These are phyloP conservation scores for Medakamo hakoo DNA, from an alignment of 139 green algal species.

Conservation along the genomic window DNA sequence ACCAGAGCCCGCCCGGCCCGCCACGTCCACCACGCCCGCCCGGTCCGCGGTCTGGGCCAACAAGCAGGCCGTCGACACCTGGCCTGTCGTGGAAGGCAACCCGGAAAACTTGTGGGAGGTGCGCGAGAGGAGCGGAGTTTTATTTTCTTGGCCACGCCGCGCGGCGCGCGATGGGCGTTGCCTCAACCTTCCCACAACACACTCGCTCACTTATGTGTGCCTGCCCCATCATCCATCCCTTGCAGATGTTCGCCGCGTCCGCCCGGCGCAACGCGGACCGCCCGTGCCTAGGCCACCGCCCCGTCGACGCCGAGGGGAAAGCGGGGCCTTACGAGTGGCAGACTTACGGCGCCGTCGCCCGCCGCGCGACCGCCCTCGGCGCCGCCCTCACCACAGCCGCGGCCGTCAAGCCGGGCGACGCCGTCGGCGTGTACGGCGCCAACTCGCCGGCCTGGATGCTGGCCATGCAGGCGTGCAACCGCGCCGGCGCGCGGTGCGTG, in stretches of 20 bases:
- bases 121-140: too few relatives aligned
- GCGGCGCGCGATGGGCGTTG: too few relatives aligned
- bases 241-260: neutral
- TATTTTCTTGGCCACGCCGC: too few relatives aligned
- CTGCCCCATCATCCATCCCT: too few relatives aligned
- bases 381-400: conserved; percentile 18
- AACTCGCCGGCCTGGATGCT: conserved; percentile 90
- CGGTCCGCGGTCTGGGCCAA: neutral
- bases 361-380: conserved; percentile 15
- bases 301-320: conserved; percentile 10
- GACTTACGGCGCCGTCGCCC: conserved; percentile 25
- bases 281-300: conserved; percentile 33
- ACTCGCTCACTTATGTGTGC: too few relatives aligned
- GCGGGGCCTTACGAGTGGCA: conserved; percentile 23
- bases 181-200: too few relatives aligned
- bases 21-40: neutral
- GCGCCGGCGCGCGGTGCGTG: conserved; percentile 65
- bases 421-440: conserved; percentile 50
- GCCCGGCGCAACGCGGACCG: conserved; percentile 13
- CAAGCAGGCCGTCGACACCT: neutral
- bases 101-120: neutral
- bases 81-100: neutral
- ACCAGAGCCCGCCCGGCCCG: neutral
- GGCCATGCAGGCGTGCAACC: conserved; percentile 88
- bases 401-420: conserved; percentile 20